phyloP scores from a whole-genome alignment of 352 stramenopile species.

The Phytophthora hybrid region DNA sequence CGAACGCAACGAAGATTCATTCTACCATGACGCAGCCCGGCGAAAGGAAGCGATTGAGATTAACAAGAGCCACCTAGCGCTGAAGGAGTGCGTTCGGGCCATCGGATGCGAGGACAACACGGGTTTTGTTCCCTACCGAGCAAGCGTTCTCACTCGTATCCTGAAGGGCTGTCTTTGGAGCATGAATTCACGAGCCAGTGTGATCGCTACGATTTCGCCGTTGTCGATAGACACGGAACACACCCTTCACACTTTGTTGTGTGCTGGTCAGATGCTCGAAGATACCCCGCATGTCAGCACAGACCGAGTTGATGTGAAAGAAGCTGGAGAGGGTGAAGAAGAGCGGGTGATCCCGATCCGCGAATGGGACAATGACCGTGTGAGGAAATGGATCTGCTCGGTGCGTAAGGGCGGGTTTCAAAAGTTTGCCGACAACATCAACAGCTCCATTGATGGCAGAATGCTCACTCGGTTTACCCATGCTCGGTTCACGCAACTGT shows the following conservation, averaged over 20 bases:
- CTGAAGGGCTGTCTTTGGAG: slow-evolving; percentile 79
- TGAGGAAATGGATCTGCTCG: slow-evolving; percentile 61
- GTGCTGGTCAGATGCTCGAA: slow-evolving; percentile 74
- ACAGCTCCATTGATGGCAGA: slow-evolving; percentile 56
- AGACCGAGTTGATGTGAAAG: slow-evolving; percentile 60
- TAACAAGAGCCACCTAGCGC: slow-evolving; percentile 83
- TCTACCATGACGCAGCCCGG: slow-evolving; percentile 76
- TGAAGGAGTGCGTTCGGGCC: slow-evolving; percentile 87
- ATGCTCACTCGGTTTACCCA: slow-evolving; percentile 71
- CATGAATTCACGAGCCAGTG: slow-evolving; percentile 64
- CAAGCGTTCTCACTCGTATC: slow-evolving; percentile 78
- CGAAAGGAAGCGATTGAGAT: slow-evolving; percentile 84
- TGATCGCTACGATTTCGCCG: slow-evolving; percentile 86
- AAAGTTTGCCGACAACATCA: slow-evolving; percentile 64
- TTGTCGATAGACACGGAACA: slow-evolving; percentile 81
- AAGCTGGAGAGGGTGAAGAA: slow-evolving; percentile 48
- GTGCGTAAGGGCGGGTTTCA: slow-evolving; percentile 58
- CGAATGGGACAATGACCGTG: slow-evolving; percentile 68
- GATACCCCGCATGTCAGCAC: slow-evolving; percentile 62
- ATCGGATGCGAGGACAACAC: slow-evolving; percentile 64
- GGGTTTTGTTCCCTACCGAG: slow-evolving; percentile 73
- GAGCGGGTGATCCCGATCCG: slow-evolving; percentile 46
- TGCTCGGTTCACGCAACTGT: slow-evolving; percentile 73
- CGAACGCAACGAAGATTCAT: slow-evolving; percentile 83
- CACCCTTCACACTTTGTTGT: slow-evolving; percentile 79